Evolutionary conservation across 208 protist species (phyloP), one percentile per base, ranked within the genome.

Genomic region (Vickermania spadyakhi): DNA sequence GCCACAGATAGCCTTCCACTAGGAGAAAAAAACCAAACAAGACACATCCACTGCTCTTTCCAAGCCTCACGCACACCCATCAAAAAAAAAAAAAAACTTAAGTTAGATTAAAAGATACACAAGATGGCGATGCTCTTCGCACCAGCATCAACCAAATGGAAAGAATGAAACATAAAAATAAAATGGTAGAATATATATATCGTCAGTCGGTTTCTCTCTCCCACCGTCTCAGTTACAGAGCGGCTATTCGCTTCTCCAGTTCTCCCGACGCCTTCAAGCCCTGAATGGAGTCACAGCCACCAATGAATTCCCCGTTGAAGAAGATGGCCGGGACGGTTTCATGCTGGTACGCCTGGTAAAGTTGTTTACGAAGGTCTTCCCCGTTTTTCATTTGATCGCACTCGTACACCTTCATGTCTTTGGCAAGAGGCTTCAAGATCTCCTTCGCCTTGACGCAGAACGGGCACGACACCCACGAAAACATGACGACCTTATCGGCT

Each of bases 321-420:
- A 86, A 90, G 54, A 90, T 79, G 31, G 83, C 83, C 2, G 83
- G 83, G 11, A 87, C 79, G 5, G 83, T 90, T 14, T 86, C 83
- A 60, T 90, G 83, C 13, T 82, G 29, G 62, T 72, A 85, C 28
- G 45, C 49, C 29, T 80, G 60, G 28, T 67, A 57, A 30, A 90
- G 58, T 50, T 83, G 55, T 31, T 62, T 56, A 28, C 70, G 79
- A 13, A 87, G 66, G 7, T 73, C 68, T 53, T 89, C 78, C 11
- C 81, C 81, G 59, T 83, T 77, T 18, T 56, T 21, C 72, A 85
- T 77, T 49, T 58, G 27, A 27, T 89, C 78, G 1, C 73, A 52
- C 55, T 89, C 70, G 60, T 85, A 84, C 28, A 79, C 62, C 63
- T 75, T 60, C 58, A 84, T 63, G 54, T 85, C 78, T 28, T 62